These are phyloP conservation scores for Colletotrichum godetiae DNA, from an alignment of 2,329 filamentous ascomycete species.

Conservation along the genomic window DNA sequence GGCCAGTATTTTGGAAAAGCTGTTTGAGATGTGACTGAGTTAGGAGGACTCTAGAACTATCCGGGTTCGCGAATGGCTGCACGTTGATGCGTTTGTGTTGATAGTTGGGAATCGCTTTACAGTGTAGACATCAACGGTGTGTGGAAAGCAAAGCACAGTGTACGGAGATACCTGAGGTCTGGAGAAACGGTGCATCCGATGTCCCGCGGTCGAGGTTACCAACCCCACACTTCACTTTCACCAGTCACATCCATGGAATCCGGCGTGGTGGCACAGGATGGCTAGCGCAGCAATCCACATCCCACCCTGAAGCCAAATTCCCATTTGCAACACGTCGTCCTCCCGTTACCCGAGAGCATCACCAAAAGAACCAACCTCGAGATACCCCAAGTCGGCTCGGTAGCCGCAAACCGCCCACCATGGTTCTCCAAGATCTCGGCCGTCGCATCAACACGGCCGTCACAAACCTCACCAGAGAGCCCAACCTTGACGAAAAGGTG, in stretches of 20 bases:
- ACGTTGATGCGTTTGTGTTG: background rate
- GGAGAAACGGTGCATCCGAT: constrained; percentile 28
- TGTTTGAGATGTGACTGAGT: too few species aligned
- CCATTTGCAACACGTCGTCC: constrained; percentile 34
- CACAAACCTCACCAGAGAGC: constrained; percentile 89
- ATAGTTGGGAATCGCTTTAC: background rate
- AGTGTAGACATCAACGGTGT: background rate
- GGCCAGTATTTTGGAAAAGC: too few species aligned
- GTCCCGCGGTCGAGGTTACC: background rate
- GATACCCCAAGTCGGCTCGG: constrained; percentile 32
- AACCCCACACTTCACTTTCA: background rate
- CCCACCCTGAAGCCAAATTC: constrained; percentile 34
- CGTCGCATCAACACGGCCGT: constrained; percentile 98
- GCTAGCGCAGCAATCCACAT: constrained; percentile 29
- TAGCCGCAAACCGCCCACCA: constrained; percentile 54
- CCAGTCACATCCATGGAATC: constrained; percentile 20
- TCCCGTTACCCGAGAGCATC: constrained; percentile 6
- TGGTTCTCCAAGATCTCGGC: constrained; percentile 99
- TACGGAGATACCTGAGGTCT: background rate
- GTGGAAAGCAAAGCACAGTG: background rate
- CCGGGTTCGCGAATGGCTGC: too few species aligned
- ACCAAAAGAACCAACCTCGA: constrained; percentile 16
- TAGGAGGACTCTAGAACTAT: too few species aligned
- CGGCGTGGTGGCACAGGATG: constrained; percentile 16
- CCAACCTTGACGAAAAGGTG: constrained; percentile 96